Percentiles rank a stretch among this genome's conserved stretches.
phyloP scores from a whole-genome alignment of 1,139 yeast species.

The Candida labiduridarum region DNA sequence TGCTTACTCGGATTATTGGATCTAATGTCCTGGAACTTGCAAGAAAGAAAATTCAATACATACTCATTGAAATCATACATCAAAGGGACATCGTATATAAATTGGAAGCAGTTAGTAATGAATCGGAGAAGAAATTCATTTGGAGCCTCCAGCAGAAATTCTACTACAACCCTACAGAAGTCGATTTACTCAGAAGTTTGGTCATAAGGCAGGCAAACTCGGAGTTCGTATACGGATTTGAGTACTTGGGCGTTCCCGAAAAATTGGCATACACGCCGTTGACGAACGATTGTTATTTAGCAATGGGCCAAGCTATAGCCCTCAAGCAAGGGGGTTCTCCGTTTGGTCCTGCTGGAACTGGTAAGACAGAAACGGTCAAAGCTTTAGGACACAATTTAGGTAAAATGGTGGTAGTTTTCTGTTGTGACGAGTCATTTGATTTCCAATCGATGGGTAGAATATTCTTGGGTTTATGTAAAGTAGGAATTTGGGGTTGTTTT shows the following conservation, averaged over 20 bases:
- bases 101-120: constrained; percentile 21
- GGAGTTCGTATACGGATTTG: constrained; percentile 69
- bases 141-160: constrained; percentile 64
- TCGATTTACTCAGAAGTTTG: constrained; percentile 37
- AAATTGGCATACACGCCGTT: constrained; percentile 79
- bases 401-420: constrained; percentile 78
- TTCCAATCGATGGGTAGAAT: constrained; percentile 79
- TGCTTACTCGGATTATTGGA: constrained; percentile 19
- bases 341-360: constrained; percentile 98
- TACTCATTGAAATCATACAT: constrained; percentile 70
- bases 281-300: constrained; percentile 61
- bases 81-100: constrained; percentile 47
- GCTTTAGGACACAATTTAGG: constrained; percentile 84
- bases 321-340: constrained; percentile 88
- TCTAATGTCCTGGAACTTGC: constrained; percentile 28
- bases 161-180: constrained; percentile 29
- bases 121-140: constrained; percentile 16
- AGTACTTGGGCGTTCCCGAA: constrained; percentile 77
- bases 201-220: constrained; percentile 56
- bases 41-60: constrained; percentile 56
- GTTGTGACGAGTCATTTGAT: constrained; percentile 91
- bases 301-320: constrained; percentile 75
- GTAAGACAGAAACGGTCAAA: constrained; percentile 90
- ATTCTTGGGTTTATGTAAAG: constrained; percentile 76
- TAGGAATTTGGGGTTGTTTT: constrained; percentile 96